These are phyloP conservation scores for Salix arbutifolia DNA, from an alignment of 345 rosid species.

Conservation along the genomic window DNA sequence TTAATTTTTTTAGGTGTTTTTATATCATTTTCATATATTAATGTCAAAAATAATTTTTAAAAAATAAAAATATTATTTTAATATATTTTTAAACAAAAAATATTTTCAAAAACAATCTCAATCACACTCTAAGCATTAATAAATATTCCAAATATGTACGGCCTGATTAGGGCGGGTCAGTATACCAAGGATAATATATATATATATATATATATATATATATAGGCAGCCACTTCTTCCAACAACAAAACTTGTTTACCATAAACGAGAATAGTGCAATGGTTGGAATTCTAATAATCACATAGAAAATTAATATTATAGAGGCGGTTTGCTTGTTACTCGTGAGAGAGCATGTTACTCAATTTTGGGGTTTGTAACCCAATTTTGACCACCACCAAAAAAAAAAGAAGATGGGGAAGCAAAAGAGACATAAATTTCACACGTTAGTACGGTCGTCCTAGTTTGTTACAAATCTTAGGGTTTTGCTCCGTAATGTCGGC, in stretches of 20 bases:
- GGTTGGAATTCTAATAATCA: not conserved
- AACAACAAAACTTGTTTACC: not conserved
- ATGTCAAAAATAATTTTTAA: too few species aligned
- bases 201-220: too few species aligned
- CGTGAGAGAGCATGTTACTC: not conserved
- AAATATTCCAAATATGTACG: not conserved
- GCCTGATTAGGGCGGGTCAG: too few species aligned
- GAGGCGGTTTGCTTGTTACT: not conserved
- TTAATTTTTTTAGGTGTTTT: too few species aligned
- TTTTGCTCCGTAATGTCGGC: conserved; percentile 39
- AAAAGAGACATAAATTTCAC: not conserved
- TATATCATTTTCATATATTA: rapidly evolving
- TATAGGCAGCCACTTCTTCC: not conserved
- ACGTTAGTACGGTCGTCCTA: not conserved
- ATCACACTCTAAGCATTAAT: too few species aligned
- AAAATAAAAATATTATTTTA: too few species aligned
- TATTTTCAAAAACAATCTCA: too few species aligned
- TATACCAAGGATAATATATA: not conserved
- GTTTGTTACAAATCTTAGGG: conserved; percentile 22
- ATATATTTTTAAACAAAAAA: too few species aligned
- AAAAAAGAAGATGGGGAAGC: not conserved
- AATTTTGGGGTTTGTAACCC: not conserved
- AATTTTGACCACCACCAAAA: not conserved
- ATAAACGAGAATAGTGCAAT: not conserved
- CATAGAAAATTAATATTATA: not conserved